Conservation (phyloP, 306 rosid genomes). For the Lablab purpureus region DNA sequence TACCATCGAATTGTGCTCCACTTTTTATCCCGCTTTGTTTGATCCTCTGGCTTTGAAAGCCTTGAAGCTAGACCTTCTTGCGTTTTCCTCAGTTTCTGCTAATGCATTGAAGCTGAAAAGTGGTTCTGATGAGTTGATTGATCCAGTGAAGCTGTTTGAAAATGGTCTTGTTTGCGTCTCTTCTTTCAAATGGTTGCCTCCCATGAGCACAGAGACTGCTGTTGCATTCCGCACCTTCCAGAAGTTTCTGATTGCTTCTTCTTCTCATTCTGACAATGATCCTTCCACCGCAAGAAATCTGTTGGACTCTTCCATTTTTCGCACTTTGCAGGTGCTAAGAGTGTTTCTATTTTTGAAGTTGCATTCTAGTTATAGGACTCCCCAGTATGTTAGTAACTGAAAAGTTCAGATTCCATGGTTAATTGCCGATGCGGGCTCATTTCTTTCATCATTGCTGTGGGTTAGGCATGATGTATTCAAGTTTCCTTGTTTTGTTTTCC, state of each 20-base stretch:
- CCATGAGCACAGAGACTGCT: constrained; percentile 80
- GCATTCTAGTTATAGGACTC: constrained; percentile 26
- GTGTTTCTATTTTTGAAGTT: constrained; percentile 27
- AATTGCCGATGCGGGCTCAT: constrained; percentile 10
- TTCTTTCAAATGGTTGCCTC: constrained; percentile 90
- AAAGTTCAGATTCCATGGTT: constrained; percentile 35
- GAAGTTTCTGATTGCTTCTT: constrained; percentile 78
- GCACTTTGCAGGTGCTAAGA: constrained; percentile 65
- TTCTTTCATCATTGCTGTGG: constrained; percentile 5
- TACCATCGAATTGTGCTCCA: constrained; percentile 53
- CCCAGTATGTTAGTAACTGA: constrained; percentile 32
- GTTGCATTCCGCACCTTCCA: constrained; percentile 77
- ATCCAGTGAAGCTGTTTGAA: constrained; percentile 67
- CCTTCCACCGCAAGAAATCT: constrained; percentile 70
- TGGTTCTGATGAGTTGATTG: constrained; percentile 46
- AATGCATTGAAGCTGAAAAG: constrained; percentile 49
- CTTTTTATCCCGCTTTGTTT: constrained; percentile 73
- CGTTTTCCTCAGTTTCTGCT: constrained; percentile 57
- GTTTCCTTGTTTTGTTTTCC: constrained; percentile 41
- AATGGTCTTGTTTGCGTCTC: constrained; percentile 87
- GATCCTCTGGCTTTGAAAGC: constrained; percentile 94
- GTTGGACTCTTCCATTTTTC: constrained; percentile 70
- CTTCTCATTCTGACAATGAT: constrained; percentile 73
- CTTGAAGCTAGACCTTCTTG: constrained; percentile 90
- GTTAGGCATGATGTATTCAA: constrained; percentile 28